Percentiles rank a stretch among this genome's conserved stretches.
phyloP scores from a whole-genome alignment of 495 filamentous ascomycete genomes.

The Aspergillus ostianus region DNA sequence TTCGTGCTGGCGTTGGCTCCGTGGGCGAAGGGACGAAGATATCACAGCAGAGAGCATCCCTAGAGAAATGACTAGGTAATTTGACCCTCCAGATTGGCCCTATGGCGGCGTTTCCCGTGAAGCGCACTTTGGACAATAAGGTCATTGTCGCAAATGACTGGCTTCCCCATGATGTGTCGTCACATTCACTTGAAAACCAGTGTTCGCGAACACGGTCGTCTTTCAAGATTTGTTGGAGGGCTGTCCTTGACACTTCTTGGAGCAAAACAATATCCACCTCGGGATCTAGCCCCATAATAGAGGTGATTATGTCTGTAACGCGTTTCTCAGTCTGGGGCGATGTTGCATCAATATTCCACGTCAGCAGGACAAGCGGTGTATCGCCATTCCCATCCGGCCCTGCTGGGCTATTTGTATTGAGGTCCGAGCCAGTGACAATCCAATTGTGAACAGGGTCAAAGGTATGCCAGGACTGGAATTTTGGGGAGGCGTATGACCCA shows the following conservation, averaged over 20 bases:
- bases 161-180: slow-evolving; percentile 10
- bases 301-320: slow-evolving; percentile 16
- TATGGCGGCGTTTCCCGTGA: slow-evolving; percentile 3
- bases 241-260: slow-evolving; percentile 23
- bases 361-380: slow-evolving; percentile 12
- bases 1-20: slow-evolving; percentile 2
- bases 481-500: not conserved
- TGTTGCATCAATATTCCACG: slow-evolving; percentile 21
- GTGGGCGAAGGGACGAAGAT: slow-evolving; percentile 16
- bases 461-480: slow-evolving; percentile 16
- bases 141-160: slow-evolving; percentile 19
- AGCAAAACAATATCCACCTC: slow-evolving; percentile 19
- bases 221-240: slow-evolving; percentile 13
- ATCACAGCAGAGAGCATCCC: slow-evolving; percentile 28
- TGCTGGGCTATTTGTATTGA: not conserved
- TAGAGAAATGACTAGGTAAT: slow-evolving; percentile 20
- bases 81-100: slow-evolving; percentile 22
- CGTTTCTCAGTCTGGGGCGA: slow-evolving; percentile 3
- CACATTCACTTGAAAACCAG: slow-evolving; percentile 21
- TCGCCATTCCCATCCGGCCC: not conserved
- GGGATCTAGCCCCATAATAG: slow-evolving; percentile 3
- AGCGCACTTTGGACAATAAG: slow-evolving; percentile 17
- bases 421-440: not conserved
- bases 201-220: slow-evolving; percentile 13
- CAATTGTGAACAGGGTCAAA: slow-evolving; percentile 13